A percentile compares a stretch with the other conserved stretches of the same genome.
These are phyloP conservation scores for Stygiomarasmius scandens DNA, from an alignment of 1,284 basidiomycete species.

Conservation along the genomic window DNA sequence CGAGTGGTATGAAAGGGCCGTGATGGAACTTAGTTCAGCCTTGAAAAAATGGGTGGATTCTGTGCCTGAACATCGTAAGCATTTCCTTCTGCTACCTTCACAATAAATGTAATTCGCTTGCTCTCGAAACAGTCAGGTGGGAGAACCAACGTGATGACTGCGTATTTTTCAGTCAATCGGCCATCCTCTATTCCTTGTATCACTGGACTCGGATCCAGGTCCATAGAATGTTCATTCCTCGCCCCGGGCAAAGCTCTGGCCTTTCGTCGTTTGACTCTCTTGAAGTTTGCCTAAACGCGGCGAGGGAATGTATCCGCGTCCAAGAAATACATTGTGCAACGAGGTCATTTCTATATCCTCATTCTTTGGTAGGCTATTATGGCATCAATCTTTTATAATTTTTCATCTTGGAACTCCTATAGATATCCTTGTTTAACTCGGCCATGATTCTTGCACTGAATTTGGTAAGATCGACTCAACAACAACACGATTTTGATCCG, in stretches of 20 bases:
- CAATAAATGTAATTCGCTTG: background rate
- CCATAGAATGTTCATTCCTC: conserved; percentile 55
- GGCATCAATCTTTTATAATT: background rate
- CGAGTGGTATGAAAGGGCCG: conserved; percentile 3
- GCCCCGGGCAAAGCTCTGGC: conserved; percentile 28
- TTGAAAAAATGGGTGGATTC: conserved; percentile 10
- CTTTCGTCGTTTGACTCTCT: conserved; percentile 43
- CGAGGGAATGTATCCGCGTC: conserved; percentile 48
- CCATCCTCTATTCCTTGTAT: conserved; percentile 31
- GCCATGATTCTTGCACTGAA: background rate
- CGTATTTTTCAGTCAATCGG: conserved; percentile 11
- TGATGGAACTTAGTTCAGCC: conserved; percentile 3
- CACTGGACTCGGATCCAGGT: conserved; percentile 50
- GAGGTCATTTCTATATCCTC: background rate
- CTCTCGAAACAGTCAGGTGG: conserved; percentile 37
- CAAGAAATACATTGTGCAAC: conserved; percentile 27
- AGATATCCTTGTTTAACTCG: background rate
- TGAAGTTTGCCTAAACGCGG: conserved; percentile 54
- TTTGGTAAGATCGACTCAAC: background rate
- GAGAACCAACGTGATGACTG: conserved; percentile 41
- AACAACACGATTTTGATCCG: background rate
- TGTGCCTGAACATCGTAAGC: conserved; percentile 35
- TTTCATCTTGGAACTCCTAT: background rate
- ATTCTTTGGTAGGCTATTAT: background rate
- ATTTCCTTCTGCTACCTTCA: conserved; percentile 30